A percentile compares a stretch with the other conserved stretches of the same genome.
Conservation (phyloP, 768 basidiomycete species). For the Boletus rubroflammeus region DNA sequence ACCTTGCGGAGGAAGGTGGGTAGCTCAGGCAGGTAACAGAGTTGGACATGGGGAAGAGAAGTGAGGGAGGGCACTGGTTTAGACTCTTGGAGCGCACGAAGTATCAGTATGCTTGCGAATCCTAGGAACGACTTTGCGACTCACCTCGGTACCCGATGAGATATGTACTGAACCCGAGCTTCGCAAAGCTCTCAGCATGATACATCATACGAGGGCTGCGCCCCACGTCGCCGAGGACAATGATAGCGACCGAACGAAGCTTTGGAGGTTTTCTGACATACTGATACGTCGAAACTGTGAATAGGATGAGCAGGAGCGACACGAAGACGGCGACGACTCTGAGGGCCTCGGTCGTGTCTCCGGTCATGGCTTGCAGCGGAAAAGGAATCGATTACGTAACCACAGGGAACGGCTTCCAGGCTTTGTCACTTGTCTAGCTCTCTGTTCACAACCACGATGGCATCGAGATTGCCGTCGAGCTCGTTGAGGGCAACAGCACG, state of each 20-base stretch:
- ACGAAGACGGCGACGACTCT: constrained; percentile 5
- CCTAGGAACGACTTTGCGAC: constrained; percentile 11
- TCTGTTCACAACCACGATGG: constrained; percentile 16
- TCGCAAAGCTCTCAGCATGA: constrained; percentile 89
- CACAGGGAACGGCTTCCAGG: background rate
- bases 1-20: constrained; percentile 49
- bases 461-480: constrained; percentile 14
- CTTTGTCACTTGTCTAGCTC: background rate
- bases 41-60: constrained; percentile 57
- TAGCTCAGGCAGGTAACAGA: constrained; percentile 65
- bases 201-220: constrained; percentile 99
- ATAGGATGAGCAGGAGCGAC: constrained; percentile 12
- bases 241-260: constrained; percentile 73
- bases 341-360: background rate
- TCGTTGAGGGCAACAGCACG: constrained; percentile 13
- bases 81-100: constrained; percentile 49
- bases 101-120: background rate
- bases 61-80: constrained; percentile 72
- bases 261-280: constrained; percentile 27
- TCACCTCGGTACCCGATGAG: constrained; percentile 85
- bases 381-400: constrained; percentile 21
- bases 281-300: constrained; percentile 9
- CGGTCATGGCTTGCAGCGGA: constrained; percentile 1
- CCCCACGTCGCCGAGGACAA: constrained; percentile 95
- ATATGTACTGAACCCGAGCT: constrained; percentile 70